phyloP scores from a whole-genome alignment of 2,329 filamentous ascomycete species.

The Aspergillus aculeatinus region DNA sequence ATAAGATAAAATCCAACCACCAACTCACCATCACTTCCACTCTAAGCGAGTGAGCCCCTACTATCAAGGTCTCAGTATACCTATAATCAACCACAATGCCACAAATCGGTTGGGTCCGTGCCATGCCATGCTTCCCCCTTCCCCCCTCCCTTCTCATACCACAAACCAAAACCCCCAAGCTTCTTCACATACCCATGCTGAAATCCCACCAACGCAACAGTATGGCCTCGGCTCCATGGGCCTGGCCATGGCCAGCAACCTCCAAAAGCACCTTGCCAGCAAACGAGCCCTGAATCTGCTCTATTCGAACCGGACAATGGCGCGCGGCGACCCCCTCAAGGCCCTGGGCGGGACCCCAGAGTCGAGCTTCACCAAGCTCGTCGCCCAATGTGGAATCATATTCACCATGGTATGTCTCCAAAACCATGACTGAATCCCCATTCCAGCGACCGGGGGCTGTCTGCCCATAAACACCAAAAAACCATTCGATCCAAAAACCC shows the following conservation, averaged over 20 bases:
- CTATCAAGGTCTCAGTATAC: background rate
- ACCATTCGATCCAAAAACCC: background rate
- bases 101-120: slow-evolving; percentile 39
- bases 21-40: background rate
- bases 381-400: slow-evolving; percentile 40
- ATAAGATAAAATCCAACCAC: background rate
- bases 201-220: slow-evolving; percentile 15
- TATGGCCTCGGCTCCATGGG: slow-evolving; percentile 49
- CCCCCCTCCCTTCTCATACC: background rate
- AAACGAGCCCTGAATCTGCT: slow-evolving; percentile 34
- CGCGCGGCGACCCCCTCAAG: slow-evolving; percentile 38
- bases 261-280: slow-evolving; percentile 40
- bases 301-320: slow-evolving; percentile 44
- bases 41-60: background rate
- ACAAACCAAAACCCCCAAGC: background rate
- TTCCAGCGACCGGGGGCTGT: no score
- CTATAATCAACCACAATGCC: slow-evolving; percentile 23
- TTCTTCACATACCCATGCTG: background rate
- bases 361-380: slow-evolving; percentile 34
- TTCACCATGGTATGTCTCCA: slow-evolving; percentile 36
- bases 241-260: slow-evolving; percentile 45
- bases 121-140: background rate
- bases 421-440: no score
- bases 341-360: slow-evolving; percentile 36
- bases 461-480: no score